These are phyloP conservation scores for Coemansia sp. DNA, from an alignment of 192 early-diverging fungal genomes.

Conservation along the genomic window DNA sequence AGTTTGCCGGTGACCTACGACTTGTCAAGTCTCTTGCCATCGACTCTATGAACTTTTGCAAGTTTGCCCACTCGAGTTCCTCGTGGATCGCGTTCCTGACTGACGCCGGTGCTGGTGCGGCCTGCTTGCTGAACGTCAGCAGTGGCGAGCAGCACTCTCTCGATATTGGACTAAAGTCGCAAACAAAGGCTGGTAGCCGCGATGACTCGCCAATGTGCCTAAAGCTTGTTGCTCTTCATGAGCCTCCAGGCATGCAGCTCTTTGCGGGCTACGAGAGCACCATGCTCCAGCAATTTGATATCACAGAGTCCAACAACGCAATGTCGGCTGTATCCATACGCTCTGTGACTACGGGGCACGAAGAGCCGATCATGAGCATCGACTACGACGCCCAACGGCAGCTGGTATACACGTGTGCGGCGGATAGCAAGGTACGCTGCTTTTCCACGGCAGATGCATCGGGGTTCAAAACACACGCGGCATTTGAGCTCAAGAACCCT, in stretches of 20 bases:
- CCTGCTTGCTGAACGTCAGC: conserved; percentile 17
- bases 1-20: conserved; percentile 20
- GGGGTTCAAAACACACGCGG: neutral
- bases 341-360: conserved; percentile 13
- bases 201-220: conserved; percentile 46
- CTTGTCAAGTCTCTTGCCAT: conserved; percentile 11
- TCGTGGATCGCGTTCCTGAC: conserved; percentile 30
- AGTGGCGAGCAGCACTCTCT: neutral
- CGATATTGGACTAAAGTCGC: conserved; percentile 23
- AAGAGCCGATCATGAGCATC: conserved; percentile 42
- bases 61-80: conserved; percentile 5
- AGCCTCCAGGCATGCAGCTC: neutral
- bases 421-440: conserved; percentile 39
- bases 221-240: neutral
- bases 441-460: neutral
- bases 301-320: neutral
- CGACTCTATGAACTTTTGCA: conserved; percentile 52
- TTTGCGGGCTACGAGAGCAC: conserved; percentile 47
- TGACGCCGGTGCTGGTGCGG: conserved; percentile 15
- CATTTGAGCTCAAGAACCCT: conserved; percentile 6
- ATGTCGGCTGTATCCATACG: neutral
- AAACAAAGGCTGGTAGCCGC: conserved; percentile 14
- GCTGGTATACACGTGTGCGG: conserved; percentile 38
- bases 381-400: conserved; percentile 12
- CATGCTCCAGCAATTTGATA: conserved; percentile 17